Base-by-base conservation (phyloP, 108 stramenopile species). In the Discostella stelligeroides region DNA sequence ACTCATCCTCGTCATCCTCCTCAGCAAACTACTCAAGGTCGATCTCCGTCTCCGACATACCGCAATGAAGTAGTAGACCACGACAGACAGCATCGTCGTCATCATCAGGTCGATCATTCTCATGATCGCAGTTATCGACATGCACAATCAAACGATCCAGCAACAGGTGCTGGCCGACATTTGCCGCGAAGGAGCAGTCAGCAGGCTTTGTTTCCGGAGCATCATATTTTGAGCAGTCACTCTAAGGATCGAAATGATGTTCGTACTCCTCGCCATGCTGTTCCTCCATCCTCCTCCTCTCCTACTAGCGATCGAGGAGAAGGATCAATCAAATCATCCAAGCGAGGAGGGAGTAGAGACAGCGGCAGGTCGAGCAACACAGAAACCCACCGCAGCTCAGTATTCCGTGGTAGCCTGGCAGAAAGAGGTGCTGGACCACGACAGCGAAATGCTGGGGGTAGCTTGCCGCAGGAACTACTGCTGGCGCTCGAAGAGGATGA, bases 121-220 rank as follows among this genome's bases (percentile, higher is more conserved):
- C 25, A 23, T 43, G 29, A 28, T 14, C 42, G 25, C 23, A 7
- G 49, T 29, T 5, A 41, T 43, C 66, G 21, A 39, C 43, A 23
- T 45, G 39, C 8, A 24, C 61, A 45, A 15, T 47, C 61, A 39
- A 34, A 34, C 61, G 71, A 12, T 49, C 58, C 28, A 53, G 65
- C 41, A 67, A 50, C 55, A 54, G 55, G 7, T n/a, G 30, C 29
- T 13, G 34, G 56, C 28, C 49, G 14, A 14, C 40, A 41, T 27
- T 23, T 17, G 8, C 0, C 29, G 50, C 58, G 58, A 38, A 37
- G 55, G 46, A 70, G 50, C 41, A 42, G 63, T 28, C 39, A 29
- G 4, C 69, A 75, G 34, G 64, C 73, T 6, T 57, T 75, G 18
- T 75, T 65, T 34, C 47, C 66, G 24, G 73, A 75, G 60, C 73